phyloP scores from a whole-genome alignment of 78 protist species.

The Cavenderia fasciculata region DNA sequence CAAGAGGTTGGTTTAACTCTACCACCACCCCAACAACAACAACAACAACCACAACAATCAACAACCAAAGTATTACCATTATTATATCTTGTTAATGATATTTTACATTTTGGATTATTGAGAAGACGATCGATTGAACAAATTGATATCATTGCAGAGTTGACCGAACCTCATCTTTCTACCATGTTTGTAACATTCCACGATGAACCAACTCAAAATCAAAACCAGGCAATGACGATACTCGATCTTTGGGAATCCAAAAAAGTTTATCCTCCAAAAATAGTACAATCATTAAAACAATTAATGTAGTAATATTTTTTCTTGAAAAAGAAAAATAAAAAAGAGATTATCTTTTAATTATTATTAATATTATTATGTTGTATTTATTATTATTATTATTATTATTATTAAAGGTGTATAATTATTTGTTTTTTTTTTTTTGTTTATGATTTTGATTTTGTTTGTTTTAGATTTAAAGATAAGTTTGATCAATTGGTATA shows the following conservation, averaged over 20 bases:
- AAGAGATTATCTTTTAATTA: neutral
- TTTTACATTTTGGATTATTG: conserved; percentile 30
- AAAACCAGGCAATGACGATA: neutral
- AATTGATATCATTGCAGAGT: conserved; percentile 3
- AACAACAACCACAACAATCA: neutral
- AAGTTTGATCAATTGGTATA: conserved; percentile 24
- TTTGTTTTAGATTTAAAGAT: conserved; percentile 5
- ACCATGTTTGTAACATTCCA: neutral
- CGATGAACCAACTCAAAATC: neutral
- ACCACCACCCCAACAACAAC: neutral
- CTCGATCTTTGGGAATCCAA: conserved; percentile 35
- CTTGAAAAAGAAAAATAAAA: neutral
- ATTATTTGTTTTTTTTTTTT: neutral
- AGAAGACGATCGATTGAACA: conserved; percentile 3
- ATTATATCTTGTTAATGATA: conserved; percentile 34
- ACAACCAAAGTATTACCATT: neutral
- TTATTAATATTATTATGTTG: neutral
- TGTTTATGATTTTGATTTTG: neutral
- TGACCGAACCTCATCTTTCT: conserved; percentile 30
- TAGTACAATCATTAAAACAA: neutral
- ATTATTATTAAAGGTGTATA: neutral
- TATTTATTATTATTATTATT: neutral
- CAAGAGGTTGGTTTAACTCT: neutral
- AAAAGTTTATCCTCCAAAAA: neutral
- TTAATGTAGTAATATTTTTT: neutral